phyloP scores from a whole-genome alignment of 345 rosid species.

The Eutrema yunnanense region DNA sequence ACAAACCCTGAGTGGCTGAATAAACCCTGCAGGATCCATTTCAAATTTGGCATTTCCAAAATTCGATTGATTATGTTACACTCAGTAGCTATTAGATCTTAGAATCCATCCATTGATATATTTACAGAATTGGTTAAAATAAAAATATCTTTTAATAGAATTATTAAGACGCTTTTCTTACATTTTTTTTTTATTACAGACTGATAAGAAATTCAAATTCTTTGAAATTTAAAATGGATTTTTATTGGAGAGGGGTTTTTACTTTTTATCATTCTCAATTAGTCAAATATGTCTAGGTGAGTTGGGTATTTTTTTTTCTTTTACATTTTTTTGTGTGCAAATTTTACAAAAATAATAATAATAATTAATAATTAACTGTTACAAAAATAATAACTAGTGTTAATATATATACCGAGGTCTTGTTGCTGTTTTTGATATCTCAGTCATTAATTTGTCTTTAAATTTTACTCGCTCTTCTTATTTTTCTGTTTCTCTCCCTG shows the following conservation, averaged over 20 bases:
- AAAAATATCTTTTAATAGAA: not conserved
- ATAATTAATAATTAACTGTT: too few species aligned
- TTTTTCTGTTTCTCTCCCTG: slow-evolving; percentile 22
- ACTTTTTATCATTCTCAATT: not conserved
- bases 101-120: not conserved
- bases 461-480: not conserved
- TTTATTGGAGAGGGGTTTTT: not conserved
- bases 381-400: too few species aligned
- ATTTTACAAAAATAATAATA: not conserved
- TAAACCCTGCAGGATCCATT: not conserved
- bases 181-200: not conserved
- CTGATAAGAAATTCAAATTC: not conserved
- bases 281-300: not conserved
- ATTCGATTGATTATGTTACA: not conserved
- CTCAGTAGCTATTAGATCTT: not conserved
- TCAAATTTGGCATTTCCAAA: not conserved
- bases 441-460: not conserved
- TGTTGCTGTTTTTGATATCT: slow-evolving; percentile 2
- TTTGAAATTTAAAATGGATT: not conserved
- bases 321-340: not conserved
- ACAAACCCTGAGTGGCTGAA: not conserved
- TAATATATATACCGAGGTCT: not conserved
- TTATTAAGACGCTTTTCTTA: too few species aligned
- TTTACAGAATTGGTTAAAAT: not conserved
- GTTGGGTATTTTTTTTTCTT: not conserved